Conservation (phyloP, 2,329 filamentous ascomycete genomes). For the Emericellopsis cladophorae region DNA sequence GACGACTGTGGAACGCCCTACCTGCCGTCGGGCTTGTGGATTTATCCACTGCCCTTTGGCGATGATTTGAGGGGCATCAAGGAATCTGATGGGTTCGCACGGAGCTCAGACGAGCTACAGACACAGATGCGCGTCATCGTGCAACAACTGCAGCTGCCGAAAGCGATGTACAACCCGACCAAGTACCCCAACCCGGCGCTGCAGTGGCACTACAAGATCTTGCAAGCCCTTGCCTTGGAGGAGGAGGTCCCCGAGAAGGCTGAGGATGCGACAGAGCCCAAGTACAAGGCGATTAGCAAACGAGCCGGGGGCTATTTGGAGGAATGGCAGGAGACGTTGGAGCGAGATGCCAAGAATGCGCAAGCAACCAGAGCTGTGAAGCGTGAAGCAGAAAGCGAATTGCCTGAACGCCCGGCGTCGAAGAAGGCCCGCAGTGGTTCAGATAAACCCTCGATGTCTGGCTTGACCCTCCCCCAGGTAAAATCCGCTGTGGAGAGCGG, state of each 20-base stretch:
- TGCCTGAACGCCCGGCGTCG: conserved; percentile 19
- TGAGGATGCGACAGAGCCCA: conserved; percentile 71
- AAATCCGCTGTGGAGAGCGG: conserved; percentile 30
- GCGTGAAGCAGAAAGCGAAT: conserved; percentile 32
- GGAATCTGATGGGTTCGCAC: conserved; percentile 37
- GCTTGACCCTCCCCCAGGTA: conserved; percentile 31
- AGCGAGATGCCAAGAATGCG: conserved; percentile 33
- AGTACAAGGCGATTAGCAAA: conserved; percentile 80
- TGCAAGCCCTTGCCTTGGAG: conserved; percentile 83
- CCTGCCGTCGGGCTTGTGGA: conserved; percentile 76
- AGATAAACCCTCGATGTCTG: conserved; percentile 17
- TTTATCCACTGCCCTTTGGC: conserved; percentile 75
- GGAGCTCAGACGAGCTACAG: conserved; percentile 56
- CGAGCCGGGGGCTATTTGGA: conserved; percentile 67
- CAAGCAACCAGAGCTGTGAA: conserved; percentile 31
- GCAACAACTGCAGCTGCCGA: conserved; percentile 79
- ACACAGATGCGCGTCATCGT: conserved; percentile 74
- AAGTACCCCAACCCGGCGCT: conserved; percentile 87
- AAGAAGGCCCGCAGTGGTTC: conserved; percentile 29
- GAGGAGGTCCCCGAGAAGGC: conserved; percentile 71
- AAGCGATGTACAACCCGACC: conserved; percentile 67
- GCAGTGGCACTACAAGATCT: conserved; percentile 94
- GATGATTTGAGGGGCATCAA: conserved; percentile 76
- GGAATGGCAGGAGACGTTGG: conserved; percentile 61
- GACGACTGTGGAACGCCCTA: conserved; percentile 51